These are phyloP conservation scores for Melaleuca alternifolia DNA, from an alignment of 345 rosid species.

Conservation along the genomic window DNA sequence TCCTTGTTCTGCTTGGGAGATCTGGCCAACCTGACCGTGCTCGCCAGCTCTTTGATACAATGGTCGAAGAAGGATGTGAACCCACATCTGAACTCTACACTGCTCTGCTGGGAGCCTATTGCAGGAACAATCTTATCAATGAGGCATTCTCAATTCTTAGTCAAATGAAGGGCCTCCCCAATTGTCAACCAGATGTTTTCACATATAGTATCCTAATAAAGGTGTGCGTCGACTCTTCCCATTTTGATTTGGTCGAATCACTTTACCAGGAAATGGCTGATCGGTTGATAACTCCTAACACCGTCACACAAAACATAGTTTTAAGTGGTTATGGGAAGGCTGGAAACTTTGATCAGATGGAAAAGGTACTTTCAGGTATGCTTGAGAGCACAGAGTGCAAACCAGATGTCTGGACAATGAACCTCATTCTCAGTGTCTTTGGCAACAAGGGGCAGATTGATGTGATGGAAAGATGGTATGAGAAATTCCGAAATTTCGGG, in stretches of 20 bases:
- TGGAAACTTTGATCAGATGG: slow-evolving; percentile 75
- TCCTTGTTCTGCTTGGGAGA: slow-evolving; percentile 62
- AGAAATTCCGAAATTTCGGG: slow-evolving; percentile 70
- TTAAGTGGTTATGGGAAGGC: slow-evolving; percentile 83
- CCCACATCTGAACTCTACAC: slow-evolving; percentile 74
- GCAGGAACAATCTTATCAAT: slow-evolving; percentile 55
- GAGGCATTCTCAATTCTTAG: slow-evolving; percentile 52
- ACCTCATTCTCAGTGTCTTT: slow-evolving; percentile 66
- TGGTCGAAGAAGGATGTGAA: slow-evolving; percentile 69
- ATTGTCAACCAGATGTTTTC: slow-evolving; percentile 73
- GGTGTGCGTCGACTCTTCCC: slow-evolving; percentile 51
- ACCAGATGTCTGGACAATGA: slow-evolving; percentile 98
- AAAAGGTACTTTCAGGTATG: slow-evolving; percentile 68
- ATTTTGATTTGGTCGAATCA: slow-evolving; percentile 50
- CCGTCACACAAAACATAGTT: slow-evolving; percentile 80
- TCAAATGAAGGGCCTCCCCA: slow-evolving; percentile 59
- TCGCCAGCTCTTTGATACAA: slow-evolving; percentile 57
- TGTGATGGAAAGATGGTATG: slow-evolving; percentile 89
- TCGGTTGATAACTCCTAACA: slow-evolving; percentile 60
- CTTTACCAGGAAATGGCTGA: slow-evolving; percentile 61
- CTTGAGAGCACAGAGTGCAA: slow-evolving; percentile 44
- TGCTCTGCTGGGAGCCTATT: slow-evolving; percentile 62
- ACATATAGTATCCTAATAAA: slow-evolving; percentile 72
- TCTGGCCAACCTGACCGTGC: slow-evolving; percentile 62
- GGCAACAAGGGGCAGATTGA: slow-evolving; percentile 79